Evolutionary conservation across 2,329 filamentous ascomycete species (phyloP), one percentile per base, ranked within the genome.

Genomic region (Rhynchosporium secalis): DNA sequence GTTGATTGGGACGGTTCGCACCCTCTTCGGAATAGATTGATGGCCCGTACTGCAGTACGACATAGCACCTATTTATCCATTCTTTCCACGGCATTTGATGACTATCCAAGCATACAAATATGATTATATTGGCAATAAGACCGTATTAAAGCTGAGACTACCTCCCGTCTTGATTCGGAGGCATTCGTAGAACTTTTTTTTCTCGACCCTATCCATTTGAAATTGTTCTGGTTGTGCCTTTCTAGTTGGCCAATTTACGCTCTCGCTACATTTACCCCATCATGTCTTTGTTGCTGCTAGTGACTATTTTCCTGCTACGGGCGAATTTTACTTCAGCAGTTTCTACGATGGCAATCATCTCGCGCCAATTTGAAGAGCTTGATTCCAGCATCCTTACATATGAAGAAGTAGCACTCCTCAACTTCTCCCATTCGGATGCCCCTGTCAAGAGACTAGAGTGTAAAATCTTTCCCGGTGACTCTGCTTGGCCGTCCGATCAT

Each of bases 401-500:
- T 2, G 38, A 56, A n/a, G 40, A 56, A 41, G 54, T 40, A 31
- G 4, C 54, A 2, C 54, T 56, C 54, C 20, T 56, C 26, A 56
- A 33, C 40, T 56, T 56, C 26, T 7, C n/a, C 10, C 8, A 43
- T 26, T 7, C 20, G 8, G n/a, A 15, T 6, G 13, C 46, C 9
- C 38, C 26, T 12, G 38, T 31, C 20, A 43, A 41, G 43, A 20
- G 28, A 12, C 38, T 28, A 7, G 55, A 28, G 26, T 61, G 58
- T 26, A 61, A 61, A 61, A 20, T 40, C 28, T 61, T 55, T 29
- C 58, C 51, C 36, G 51, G 58, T 29, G 58, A 61, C 43, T 3
- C 51, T 40, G n/a, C 20, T 8, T 61, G 58, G 58, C 58, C 51
- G 12, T 9, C 26, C 29, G 58, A 61, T 4, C 28, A 8, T 10